Evolutionary conservation across 768 basidiomycete genomes (phyloP), one percentile per base, ranked within the genome.

Genomic region (Chalciporus piperatus): DNA sequence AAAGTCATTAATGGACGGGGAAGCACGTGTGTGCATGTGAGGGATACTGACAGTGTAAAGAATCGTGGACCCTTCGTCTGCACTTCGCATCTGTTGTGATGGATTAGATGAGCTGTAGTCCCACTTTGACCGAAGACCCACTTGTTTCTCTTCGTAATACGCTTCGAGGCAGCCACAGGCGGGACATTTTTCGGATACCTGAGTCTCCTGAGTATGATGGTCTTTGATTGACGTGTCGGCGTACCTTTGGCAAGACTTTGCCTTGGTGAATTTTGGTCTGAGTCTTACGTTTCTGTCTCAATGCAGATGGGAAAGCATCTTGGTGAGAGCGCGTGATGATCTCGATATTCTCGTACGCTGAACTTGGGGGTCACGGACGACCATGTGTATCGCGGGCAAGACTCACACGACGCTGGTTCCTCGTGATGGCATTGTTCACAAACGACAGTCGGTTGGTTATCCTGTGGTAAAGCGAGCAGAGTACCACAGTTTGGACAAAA

Each of bases 401-500:
- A 83, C 90, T 69, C 60, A 98, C 96, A 95, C 43, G 80, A 84
- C 2, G 93, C 89, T 14, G 92, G 90, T 64, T 98, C 96, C 48
- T 83, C 75, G 59, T 89, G 84, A 2, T 79, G 82, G 67, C 96
- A 99, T 64, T 94, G 92, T 65, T 92, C 90, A 72, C 97, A 99
- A 4, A 69, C 73, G 27, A 98, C 87, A n/a, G 73, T 73, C 42
- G 77, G 75, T 59, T 92, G 85, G 40, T 85, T 83, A 41, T 85
- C 87, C 59, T 74, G 74, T 0, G 97, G 97, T 19, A 93, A 71
- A 56, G 85, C 82, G 13, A 98, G 84, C 33, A 99, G 75, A 1
- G 92, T 96, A 13, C 93, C 93, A 59, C 97, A 99, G 52, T 83
- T 77, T 2, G 92, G 92, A 72, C 97, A 99, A 72, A 99, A 98